phyloP scores from a whole-genome alignment of 1,284 basidiomycete species.

The Papiliotrema fonsecae region DNA sequence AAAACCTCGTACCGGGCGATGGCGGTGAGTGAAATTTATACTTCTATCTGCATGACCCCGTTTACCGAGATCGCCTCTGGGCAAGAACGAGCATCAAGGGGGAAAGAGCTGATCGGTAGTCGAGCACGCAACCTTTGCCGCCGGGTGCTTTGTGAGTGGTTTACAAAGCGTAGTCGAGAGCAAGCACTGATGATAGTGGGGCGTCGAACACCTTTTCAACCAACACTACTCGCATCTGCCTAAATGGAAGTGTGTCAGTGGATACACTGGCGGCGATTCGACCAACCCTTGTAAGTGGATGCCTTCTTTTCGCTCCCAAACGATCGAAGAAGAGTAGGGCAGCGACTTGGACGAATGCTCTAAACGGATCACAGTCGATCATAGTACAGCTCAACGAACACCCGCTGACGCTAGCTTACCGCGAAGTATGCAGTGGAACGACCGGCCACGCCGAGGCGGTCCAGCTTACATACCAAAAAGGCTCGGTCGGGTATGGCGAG shows the following conservation, averaged over 20 bases:
- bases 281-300: slow-evolving; percentile 21
- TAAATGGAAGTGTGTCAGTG: slow-evolving; percentile 63
- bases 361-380: no score
- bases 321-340: not conserved
- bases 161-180: not conserved
- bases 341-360: no score
- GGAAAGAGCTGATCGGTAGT: slow-evolving; percentile 26
- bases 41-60: not conserved
- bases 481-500: slow-evolving; percentile 69
- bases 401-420: slow-evolving; percentile 54
- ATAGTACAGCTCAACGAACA: not conserved
- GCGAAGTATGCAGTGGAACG: slow-evolving; percentile 69
- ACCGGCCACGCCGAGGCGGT: slow-evolving; percentile 90
- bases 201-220: slow-evolving; percentile 78
- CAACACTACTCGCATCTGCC: slow-evolving; percentile 63
- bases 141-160: slow-evolving; percentile 57
- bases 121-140: slow-evolving; percentile 72
- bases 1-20: slow-evolving; percentile 32
- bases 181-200: slow-evolving; percentile 54
- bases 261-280: slow-evolving; percentile 70
- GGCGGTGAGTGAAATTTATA: slow-evolving; percentile 32
- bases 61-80: not conserved
- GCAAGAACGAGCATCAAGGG: not conserved
- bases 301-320: not conserved
- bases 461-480: slow-evolving; percentile 78